phyloP scores from a whole-genome alignment of 805 yeast species.

The Yarrowia sp. region DNA sequence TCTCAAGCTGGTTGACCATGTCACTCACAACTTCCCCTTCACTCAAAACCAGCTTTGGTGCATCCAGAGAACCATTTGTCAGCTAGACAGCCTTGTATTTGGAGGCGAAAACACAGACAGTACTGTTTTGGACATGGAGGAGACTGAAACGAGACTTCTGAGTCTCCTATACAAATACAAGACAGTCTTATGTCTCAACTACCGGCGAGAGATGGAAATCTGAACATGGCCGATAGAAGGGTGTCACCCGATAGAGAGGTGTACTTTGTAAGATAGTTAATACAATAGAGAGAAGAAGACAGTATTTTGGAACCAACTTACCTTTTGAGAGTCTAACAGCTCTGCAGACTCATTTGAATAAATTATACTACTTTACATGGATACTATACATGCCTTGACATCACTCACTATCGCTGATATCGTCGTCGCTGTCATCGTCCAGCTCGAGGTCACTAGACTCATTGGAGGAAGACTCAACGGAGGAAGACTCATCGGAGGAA shows the following conservation, averaged over 20 bases:
- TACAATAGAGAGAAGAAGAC: too few relatives aligned
- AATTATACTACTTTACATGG: neutral
- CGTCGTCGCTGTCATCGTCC: constrained; percentile 8
- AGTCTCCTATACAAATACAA: constrained; percentile 1
- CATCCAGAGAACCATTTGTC: constrained; percentile 11
- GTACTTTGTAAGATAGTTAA: neutral
- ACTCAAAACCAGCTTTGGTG: constrained; percentile 15
- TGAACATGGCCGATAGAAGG: neutral
- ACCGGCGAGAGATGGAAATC: neutral
- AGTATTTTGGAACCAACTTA: too few relatives aligned
- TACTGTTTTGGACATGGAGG: neutral
- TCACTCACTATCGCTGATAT: neutral
- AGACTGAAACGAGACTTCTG: neutral
- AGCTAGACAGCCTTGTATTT: constrained; percentile 5
- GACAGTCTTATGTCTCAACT: constrained; percentile 21
- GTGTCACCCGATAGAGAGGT: neutral
- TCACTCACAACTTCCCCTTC: constrained; percentile 28
- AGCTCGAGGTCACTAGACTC: neutral
- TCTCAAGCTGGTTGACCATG: constrained; percentile 11
- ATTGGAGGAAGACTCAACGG: neutral
- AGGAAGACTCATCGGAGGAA: neutral
- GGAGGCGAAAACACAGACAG: neutral
- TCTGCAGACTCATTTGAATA: too few relatives aligned
- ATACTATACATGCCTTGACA: neutral
- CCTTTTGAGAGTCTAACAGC: too few relatives aligned